Evolutionary conservation across 1,284 basidiomycete genomes (phyloP).

Genomic region (Marasmius fiardii): DNA sequence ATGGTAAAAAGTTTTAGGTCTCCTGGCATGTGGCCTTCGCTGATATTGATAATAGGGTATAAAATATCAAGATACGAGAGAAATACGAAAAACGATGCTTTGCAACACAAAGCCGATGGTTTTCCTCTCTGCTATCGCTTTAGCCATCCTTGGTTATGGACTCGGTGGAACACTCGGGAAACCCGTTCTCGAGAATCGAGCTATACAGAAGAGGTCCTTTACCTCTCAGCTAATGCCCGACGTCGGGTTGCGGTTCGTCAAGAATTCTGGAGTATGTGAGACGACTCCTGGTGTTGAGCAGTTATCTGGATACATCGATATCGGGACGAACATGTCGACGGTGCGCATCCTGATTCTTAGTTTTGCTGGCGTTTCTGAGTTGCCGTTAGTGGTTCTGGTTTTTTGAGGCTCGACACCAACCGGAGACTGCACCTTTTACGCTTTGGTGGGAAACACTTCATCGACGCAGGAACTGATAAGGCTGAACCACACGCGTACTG

Average conservation of each 20-base stretch:
- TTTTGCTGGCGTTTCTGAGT: not conserved
- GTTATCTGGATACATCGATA: conserved; percentile 64
- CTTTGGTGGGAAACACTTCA: conserved; percentile 42
- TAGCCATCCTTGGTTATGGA: no score
- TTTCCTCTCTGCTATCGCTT: no score
- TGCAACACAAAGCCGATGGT: no score
- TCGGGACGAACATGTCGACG: conserved; percentile 60
- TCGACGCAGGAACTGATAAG: conserved; percentile 5
- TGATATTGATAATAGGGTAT: no score
- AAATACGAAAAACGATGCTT: no score
- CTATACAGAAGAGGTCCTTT: conserved; percentile 18
- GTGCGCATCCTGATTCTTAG: conserved; percentile 12
- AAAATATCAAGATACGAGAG: no score
- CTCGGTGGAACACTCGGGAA: not conserved
- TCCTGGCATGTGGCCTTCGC: no score
- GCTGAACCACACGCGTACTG: conserved; percentile 16
- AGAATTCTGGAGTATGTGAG: conserved; percentile 71
- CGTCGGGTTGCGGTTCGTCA: conserved; percentile 46
- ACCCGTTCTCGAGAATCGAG: not conserved
- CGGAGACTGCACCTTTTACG: conserved; percentile 62
- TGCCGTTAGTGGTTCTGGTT: conserved; percentile 65
- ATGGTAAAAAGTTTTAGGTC: no score
- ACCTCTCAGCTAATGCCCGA: conserved; percentile 26
- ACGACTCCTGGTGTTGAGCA: conserved; percentile 65
- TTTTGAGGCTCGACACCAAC: conserved; percentile 57